A percentile compares a stretch with the other conserved stretches of the same genome.
phyloP scores from a whole-genome alignment of 257 asterid species.

The Anisodus tanguticus region DNA sequence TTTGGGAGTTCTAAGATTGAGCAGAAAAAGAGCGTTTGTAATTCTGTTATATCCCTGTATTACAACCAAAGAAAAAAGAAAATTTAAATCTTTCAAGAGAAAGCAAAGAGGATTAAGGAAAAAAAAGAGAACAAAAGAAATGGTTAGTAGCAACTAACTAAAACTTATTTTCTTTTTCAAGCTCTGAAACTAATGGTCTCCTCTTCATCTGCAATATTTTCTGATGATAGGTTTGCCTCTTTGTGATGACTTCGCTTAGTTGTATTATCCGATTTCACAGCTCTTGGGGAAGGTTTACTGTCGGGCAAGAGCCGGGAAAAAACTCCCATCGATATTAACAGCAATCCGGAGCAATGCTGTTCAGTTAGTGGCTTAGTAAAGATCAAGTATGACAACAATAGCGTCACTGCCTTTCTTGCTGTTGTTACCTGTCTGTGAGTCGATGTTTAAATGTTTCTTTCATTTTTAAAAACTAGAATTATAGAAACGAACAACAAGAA shows the following conservation, averaged over 20 bases:
- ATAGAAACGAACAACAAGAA: neutral
- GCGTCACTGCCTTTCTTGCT: constrained; percentile 87
- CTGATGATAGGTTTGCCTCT: constrained; percentile 38
- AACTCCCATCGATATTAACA: constrained; percentile 74
- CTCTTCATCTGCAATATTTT: constrained; percentile 51
- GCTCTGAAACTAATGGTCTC: constrained; percentile 56
- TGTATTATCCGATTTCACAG: neutral
- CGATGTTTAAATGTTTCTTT: neutral
- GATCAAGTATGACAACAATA: constrained; percentile 69
- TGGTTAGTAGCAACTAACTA: neutral
- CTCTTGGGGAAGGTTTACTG: constrained; percentile 46
- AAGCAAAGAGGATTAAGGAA: neutral
- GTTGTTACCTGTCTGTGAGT: constrained; percentile 66
- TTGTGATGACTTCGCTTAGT: constrained; percentile 30
- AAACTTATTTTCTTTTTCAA: neutral
- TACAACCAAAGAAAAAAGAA: neutral
- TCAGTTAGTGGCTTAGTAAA: constrained; percentile 83
- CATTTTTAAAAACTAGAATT: neutral
- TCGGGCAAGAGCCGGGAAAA: constrained; percentile 69
- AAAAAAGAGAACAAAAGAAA: neutral
- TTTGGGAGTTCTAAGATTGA: neutral
- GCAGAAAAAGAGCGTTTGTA: neutral
- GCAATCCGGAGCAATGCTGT: constrained; percentile 74
- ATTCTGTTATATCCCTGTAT: too few species aligned
- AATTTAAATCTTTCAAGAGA: neutral